Percentiles rank a stretch among this genome's conserved stretches.
Conservation (phyloP, 1,284 basidiomycete species). For the Ustilago xerochloae region DNA sequence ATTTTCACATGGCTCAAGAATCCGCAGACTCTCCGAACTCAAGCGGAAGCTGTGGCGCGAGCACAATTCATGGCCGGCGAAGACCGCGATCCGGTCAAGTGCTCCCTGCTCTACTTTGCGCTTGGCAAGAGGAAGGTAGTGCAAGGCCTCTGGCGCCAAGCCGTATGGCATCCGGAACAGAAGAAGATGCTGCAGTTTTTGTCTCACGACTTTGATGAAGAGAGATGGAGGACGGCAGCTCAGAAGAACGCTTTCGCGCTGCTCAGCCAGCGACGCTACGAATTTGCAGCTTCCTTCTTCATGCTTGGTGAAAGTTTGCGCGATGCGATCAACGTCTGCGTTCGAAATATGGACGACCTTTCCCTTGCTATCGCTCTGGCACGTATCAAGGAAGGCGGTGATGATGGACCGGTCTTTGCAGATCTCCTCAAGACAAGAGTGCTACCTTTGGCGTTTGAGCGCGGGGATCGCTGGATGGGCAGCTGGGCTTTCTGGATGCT, state of each 20-base stretch:
- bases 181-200: conserved; percentile 90
- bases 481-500: conserved; percentile 96
- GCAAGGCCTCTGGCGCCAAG: conserved; percentile 93
- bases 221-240: conserved; percentile 91
- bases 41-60: conserved; percentile 89
- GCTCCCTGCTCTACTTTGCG: conserved; percentile 94
- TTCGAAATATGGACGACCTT: conserved; percentile 87
- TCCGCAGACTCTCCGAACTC: conserved; percentile 73
- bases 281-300: conserved; percentile 93
- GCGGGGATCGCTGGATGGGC: conserved; percentile 93
- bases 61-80: conserved; percentile 83
- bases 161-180: conserved; percentile 92
- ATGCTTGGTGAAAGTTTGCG: conserved; percentile 86
- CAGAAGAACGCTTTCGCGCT: conserved; percentile 96
- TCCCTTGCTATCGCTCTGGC: conserved; percentile 89
- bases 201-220: conserved; percentile 85
- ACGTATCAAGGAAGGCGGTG: conserved; percentile 79
- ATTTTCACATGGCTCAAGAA: conserved; percentile 84
- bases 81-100: conserved; percentile 82
- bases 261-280: conserved; percentile 72
- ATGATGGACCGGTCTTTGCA: conserved; percentile 81
- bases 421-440: conserved; percentile 80
- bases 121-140: conserved; percentile 90
- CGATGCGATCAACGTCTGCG: conserved; percentile 91
- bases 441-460: conserved; percentile 82